A percentile compares a stretch with the other conserved stretches of the same genome.
phyloP scores from a whole-genome alignment of 768 basidiomycete genomes.

The Rhodocollybia butyracea region DNA sequence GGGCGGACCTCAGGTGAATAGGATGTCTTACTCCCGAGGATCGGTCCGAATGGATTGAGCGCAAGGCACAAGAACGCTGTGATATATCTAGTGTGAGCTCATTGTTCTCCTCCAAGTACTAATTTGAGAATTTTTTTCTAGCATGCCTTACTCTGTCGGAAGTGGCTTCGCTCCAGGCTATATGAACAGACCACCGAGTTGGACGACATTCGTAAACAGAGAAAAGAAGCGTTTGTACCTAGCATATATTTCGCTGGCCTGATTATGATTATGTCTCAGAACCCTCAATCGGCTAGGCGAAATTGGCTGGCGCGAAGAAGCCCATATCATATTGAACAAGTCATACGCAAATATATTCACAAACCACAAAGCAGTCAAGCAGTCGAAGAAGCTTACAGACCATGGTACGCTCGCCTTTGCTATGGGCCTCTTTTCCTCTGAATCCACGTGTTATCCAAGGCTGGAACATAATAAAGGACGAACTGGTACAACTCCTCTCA shows the following conservation, averaged over 20 bases:
- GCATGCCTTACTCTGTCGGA: not conserved
- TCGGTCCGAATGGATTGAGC: not conserved
- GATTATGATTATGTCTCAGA: not conserved
- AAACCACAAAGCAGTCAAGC: constrained; percentile 3
- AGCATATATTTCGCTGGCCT: not conserved
- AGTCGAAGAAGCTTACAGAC: constrained; percentile 3
- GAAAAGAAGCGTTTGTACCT: not conserved
- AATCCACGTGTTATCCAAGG: not conserved
- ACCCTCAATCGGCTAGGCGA: constrained; percentile 1
- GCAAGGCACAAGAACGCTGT: not conserved
- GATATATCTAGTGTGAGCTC: not conserved
- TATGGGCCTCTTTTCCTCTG: not conserved
- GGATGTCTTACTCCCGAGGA: too few relatives aligned
- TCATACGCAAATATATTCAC: not conserved
- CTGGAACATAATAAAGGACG: not conserved
- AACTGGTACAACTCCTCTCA: not conserved
- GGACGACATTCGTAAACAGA: not conserved
- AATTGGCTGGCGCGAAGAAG: constrained; percentile 4
- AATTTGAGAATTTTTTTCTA: not conserved
- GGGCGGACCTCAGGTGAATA: too few relatives aligned
- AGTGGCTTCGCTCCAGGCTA: not conserved
- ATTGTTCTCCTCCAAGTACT: not conserved
- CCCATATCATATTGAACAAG: not conserved
- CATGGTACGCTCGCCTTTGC: not conserved
- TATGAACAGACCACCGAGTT: not conserved